Conservation (phyloP, 139 green algal species). For the Chlamydomonas sp. region DNA sequence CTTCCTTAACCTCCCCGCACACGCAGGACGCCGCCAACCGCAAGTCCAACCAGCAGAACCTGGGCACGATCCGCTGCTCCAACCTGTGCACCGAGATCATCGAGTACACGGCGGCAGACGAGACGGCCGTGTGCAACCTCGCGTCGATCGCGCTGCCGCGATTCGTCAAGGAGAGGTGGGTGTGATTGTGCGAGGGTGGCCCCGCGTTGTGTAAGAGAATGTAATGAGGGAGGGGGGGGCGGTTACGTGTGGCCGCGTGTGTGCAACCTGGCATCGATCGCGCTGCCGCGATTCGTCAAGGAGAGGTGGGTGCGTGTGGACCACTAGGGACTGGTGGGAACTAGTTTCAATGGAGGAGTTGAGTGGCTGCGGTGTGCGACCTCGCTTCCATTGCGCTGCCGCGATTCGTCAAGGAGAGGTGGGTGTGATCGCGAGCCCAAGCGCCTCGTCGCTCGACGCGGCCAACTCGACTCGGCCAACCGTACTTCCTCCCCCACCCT, state of each 20-base stretch:
- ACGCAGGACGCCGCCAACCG: not conserved
- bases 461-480: no score
- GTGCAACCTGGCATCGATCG: slow-evolving; percentile 95
- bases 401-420: slow-evolving; percentile 38
- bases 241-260: no score
- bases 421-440: no score
- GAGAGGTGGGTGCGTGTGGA: not conserved
- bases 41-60: slow-evolving; percentile 52
- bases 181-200: no score
- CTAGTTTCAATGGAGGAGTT: no score
- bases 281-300: slow-evolving; percentile 71
- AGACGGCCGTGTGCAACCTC: slow-evolving; percentile 98
- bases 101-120: slow-evolving; percentile 87
- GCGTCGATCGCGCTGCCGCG: slow-evolving; percentile 91
- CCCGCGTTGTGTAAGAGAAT: no score
- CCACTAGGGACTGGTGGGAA: not conserved
- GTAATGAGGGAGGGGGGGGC: no score
- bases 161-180: slow-evolving; percentile 33
- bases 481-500: no score
- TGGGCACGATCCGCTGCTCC: slow-evolving; percentile 95
- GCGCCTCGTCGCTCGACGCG: no score
- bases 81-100: slow-evolving; percentile 99
- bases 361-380: slow-evolving; percentile 99
- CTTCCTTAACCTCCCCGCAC: no score
- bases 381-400: slow-evolving; percentile 94